Percentiles rank a stretch among this genome's conserved stretches.
Evolutionary conservation across 176 grass and related monocot genomes (phyloP).

Genomic region (Olyra latifolia): DNA sequence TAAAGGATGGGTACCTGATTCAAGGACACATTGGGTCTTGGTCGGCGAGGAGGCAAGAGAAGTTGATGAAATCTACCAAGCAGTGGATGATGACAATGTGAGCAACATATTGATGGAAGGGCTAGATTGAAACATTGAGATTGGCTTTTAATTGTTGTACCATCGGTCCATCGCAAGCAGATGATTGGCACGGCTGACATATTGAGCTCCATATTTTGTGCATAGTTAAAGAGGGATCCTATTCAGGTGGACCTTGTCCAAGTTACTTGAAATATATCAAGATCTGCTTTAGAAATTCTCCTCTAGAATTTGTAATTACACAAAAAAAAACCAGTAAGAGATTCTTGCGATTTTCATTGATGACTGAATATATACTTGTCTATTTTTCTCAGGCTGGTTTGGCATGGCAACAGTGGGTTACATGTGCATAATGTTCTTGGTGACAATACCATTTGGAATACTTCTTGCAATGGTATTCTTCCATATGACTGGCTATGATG

Average conservation of each 20-base stretch:
- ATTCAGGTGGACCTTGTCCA: not conserved
- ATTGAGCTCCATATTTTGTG: not conserved
- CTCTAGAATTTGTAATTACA: not conserved
- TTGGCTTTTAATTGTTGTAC: not conserved
- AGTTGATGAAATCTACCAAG: constrained; percentile 21
- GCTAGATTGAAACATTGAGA: constrained; percentile 32
- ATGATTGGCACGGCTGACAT: not conserved
- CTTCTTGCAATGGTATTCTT: constrained; percentile 87
- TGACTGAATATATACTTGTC: constrained; percentile 21
- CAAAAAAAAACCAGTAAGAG: not conserved
- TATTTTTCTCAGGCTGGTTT: constrained; percentile 78
- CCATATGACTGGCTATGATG: constrained; percentile 88
- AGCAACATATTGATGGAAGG: constrained; percentile 62
- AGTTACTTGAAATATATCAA: constrained; percentile 13
- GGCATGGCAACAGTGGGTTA: constrained; percentile 71
- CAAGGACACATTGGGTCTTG: constrained; percentile 52
- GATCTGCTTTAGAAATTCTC: not conserved
- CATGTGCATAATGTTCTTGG: constrained; percentile 97
- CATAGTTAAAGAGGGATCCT: not conserved
- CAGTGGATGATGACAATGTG: constrained; percentile 40
- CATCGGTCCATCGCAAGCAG: not conserved
- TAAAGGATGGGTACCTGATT: constrained; percentile 67
- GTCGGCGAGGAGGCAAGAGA: constrained; percentile 32
- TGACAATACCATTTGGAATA: constrained; percentile 86
- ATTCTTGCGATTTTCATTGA: constrained; percentile 4